These are phyloP conservation scores for Pachyrhizus erosus DNA, from an alignment of 306 rosid species.

Conservation along the genomic window DNA sequence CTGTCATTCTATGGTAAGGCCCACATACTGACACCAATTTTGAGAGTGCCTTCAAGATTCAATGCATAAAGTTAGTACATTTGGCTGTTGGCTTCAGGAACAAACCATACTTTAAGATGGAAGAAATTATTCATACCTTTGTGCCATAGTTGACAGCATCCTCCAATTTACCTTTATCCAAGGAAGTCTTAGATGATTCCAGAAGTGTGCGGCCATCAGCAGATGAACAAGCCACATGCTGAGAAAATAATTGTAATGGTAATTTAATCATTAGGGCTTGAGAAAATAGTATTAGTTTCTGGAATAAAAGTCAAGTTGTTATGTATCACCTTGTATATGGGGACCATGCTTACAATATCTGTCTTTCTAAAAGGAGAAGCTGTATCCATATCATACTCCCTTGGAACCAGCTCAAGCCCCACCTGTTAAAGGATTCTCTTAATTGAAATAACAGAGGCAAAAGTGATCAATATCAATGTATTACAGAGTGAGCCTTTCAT, in stretches of 20 bases:
- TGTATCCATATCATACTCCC: constrained; percentile 85
- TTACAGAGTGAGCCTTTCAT: constrained; percentile 24
- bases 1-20: constrained; percentile 98
- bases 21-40: constrained; percentile 93
- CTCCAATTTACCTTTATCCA: constrained; percentile 98
- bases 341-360: constrained; percentile 91
- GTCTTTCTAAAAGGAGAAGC: constrained; percentile 76
- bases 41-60: constrained; percentile 79
- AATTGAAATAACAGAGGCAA: constrained; percentile 28
- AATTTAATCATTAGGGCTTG: constrained; percentile 25
- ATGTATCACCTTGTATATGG: constrained; percentile 80
- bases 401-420: constrained; percentile 96
- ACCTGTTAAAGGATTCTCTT: constrained; percentile 63
- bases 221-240: constrained; percentile 99
- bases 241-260: constrained; percentile 38
- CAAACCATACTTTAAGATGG: constrained; percentile 13
- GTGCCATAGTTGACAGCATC: constrained; percentile 97
- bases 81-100: constrained; percentile 19
- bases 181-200: constrained; percentile 96
- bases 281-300: constrained; percentile 21
- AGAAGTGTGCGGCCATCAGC: constrained; percentile 96
- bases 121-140: constrained; percentile 62
- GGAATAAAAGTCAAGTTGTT: not conserved
- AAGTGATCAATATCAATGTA: not conserved
- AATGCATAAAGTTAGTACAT: constrained; percentile 43